Evolutionary conservation across 2,329 filamentous ascomycete species (phyloP), one percentile per base, ranked within the genome.

Genomic region (Hypomyces perniciosus): DNA sequence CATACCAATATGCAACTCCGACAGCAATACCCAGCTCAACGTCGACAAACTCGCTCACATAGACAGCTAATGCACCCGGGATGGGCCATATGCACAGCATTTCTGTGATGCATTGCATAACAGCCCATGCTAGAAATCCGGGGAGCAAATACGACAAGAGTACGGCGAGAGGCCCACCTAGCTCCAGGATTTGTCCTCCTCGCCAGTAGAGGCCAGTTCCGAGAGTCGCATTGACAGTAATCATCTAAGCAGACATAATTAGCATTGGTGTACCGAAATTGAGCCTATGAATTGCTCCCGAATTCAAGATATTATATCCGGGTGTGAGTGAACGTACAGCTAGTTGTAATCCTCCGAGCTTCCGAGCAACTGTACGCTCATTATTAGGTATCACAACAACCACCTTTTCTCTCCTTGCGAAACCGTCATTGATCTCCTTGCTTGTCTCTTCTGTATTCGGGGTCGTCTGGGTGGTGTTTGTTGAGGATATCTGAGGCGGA

Each of bases 1-100:
- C 64, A 44, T 48, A 67, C 64, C 65, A 67, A 46, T 67, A 66
- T 37, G 61, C 59, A 31, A 66, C 56, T 33, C 64, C 65, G 20
- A 65, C 59, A 5, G 58, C 58, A 28, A 65, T 62, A 5, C 63
- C 64, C n/a, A 67, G 54, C 35, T 66, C 64, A 8, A 51, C 55
- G 38, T 67, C 63, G 7, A 67, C 60, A 48, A 65, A 67, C 46
- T 62, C 61, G 47, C 62, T 58, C 8, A 66, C 63, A 39, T 63
- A 67, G 39, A 63, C 59, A 5, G 60, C 60, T 26, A 67, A 33
- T 2, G 64, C 64, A 26, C 65, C 64, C 1, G 64, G 63, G 10
- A 68, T 57, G 5, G 64, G 63, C 63, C 63, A 65, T 20, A 65
- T 62, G 51, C 62, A 65, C 8, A 65, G 52, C 50, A 65, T 55